Conservation (phyloP, 2,329 filamentous ascomycete species). For the Epicoccum sorghinum region DNA sequence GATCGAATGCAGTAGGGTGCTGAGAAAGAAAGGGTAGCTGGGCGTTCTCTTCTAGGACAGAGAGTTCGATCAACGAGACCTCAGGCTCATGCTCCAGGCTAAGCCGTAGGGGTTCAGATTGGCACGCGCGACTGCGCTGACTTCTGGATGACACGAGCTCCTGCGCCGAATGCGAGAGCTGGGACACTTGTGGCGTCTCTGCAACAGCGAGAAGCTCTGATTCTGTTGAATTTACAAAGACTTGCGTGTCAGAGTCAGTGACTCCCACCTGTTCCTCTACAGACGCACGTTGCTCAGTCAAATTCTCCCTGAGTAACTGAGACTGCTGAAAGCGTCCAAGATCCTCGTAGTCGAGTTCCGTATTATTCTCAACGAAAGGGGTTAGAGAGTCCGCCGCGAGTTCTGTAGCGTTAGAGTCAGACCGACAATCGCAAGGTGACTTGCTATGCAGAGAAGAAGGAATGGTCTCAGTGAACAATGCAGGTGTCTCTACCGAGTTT, state of each 20-base stretch:
- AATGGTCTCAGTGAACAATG: too few species aligned
- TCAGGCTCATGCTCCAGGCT: background rate
- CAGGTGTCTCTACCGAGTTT: constrained; percentile 9
- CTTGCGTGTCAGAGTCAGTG: background rate
- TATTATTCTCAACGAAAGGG: constrained; percentile 4
- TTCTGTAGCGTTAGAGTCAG: background rate
- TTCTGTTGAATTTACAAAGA: background rate
- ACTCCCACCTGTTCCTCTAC: background rate
- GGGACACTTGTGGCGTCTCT: constrained; percentile 10
- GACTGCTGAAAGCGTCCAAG: background rate
- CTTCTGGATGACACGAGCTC: background rate
- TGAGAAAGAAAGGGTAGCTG: constrained; percentile 23
- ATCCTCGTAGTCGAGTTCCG: background rate
- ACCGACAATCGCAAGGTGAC: background rate
- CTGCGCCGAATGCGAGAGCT: background rate
- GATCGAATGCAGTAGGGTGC: constrained; percentile 4
- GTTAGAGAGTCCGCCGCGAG: background rate
- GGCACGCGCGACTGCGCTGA: background rate
- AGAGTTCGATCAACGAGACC: constrained; percentile 12
- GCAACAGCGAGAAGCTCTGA: constrained; percentile 1
- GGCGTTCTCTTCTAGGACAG: constrained; percentile 14
- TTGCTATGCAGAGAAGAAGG: constrained; percentile 1
- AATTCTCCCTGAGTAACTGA: background rate
- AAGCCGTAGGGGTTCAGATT: background rate
- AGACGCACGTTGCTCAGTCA: too few species aligned